Evolutionary conservation across 2,329 filamentous ascomycete genomes (phyloP).

Genomic region (Talaromyces sp.): DNA sequence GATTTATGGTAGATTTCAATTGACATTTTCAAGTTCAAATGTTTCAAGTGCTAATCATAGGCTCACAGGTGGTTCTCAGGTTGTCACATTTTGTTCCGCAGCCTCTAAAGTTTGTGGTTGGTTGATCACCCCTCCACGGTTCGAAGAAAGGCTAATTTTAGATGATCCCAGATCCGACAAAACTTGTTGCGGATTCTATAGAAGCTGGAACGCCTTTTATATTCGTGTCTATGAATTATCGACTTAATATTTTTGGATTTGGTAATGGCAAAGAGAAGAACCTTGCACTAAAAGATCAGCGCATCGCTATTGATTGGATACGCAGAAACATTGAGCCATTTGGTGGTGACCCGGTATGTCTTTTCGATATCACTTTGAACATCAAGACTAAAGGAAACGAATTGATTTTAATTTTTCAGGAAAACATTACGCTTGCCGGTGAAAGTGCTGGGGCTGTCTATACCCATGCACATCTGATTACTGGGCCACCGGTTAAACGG

Average conservation of each 20-base stretch:
- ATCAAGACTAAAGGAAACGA: too few relatives aligned
- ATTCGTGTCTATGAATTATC: constrained; percentile 49
- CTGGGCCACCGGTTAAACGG: constrained; percentile 35
- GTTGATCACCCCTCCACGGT: constrained; percentile 1
- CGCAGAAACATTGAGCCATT: constrained; percentile 43
- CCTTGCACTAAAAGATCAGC: constrained; percentile 42
- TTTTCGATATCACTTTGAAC: too few relatives aligned
- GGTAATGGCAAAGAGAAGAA: constrained; percentile 46
- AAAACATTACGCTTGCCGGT: constrained; percentile 47
- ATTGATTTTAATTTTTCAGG: constrained; percentile 23
- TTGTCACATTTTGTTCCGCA: constrained; percentile 48
- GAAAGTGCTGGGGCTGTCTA: constrained; percentile 54
- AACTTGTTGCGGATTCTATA: constrained; percentile 42
- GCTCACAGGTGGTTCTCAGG: constrained; percentile 44
- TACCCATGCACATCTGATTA: constrained; percentile 46
- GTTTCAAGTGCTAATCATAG: constrained; percentile 7
- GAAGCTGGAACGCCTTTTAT: constrained; percentile 40
- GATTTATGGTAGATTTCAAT: constrained; percentile 43
- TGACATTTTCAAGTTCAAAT: too few relatives aligned
- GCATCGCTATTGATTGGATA: constrained; percentile 44
- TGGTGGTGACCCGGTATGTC: constrained; percentile 41
- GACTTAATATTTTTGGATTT: constrained; percentile 51
- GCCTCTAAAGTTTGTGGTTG: constrained; percentile 48
- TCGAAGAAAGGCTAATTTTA: background rate
- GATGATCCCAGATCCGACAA: constrained; percentile 32